phyloP scores from a whole-genome alignment of 805 yeast genomes.

The Candida germanica region DNA sequence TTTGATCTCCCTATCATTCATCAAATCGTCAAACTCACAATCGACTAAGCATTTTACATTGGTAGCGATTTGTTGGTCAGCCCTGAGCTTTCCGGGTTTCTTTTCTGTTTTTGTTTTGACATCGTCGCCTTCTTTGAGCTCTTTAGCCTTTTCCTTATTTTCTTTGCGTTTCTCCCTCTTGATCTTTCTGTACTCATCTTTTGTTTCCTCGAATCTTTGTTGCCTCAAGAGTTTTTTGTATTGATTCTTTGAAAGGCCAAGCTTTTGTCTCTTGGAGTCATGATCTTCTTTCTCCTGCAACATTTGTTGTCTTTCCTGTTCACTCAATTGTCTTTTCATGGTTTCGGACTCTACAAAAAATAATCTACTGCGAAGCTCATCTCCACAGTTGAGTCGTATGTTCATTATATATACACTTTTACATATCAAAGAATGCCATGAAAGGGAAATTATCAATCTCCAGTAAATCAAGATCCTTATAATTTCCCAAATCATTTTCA shows the following conservation, averaged over 20 bases:
- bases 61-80: conserved; percentile 44
- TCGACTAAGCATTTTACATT: conserved; percentile 67
- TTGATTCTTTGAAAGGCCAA: conserved; percentile 79
- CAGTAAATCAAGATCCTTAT: conserved; percentile 1
- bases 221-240: conserved; percentile 72
- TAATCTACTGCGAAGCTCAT: too few relatives aligned
- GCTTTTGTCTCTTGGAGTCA: conserved; percentile 10
- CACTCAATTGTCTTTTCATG: conserved; percentile 9
- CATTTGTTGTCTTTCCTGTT: conserved; percentile 8
- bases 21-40: conserved; percentile 86
- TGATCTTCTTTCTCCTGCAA: conserved; percentile 10
- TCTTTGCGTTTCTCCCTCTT: conserved; percentile 52
- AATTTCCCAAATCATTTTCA: neutral
- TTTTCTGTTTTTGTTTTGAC: conserved; percentile 37
- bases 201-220: conserved; percentile 58
- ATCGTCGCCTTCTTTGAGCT: conserved; percentile 17
- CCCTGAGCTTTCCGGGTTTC: conserved; percentile 30
- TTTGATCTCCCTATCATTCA: conserved; percentile 69
- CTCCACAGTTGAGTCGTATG: too few relatives aligned
- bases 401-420: neutral
- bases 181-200: conserved; percentile 57
- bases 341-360: too few relatives aligned
- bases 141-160: conserved; percentile 23
- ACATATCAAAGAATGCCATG: neutral
- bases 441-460: neutral